Evolutionary conservation across 2,329 filamentous ascomycete genomes (phyloP).

Genomic region (Sporothrix curviconia): DNA sequence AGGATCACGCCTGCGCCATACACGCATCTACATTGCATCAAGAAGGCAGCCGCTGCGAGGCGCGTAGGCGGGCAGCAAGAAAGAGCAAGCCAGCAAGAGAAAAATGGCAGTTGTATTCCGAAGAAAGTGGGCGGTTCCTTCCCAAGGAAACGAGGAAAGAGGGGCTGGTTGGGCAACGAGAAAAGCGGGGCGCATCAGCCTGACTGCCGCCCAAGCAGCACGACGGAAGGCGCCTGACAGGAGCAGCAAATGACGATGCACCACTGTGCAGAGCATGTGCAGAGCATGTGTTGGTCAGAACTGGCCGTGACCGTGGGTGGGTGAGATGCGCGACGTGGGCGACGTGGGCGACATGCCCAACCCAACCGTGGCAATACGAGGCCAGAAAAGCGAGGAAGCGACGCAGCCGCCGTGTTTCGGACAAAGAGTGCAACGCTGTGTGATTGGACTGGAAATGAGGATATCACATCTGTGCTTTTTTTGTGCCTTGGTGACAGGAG

Average conservation of each 20-base stretch:
- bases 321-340: no score
- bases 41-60: not conserved
- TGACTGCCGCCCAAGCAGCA: constrained; percentile 5
- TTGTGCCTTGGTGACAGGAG: no score
- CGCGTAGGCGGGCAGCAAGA: not conserved
- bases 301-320: not conserved
- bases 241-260: no score
- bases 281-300: no score
- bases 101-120: not conserved
- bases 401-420: not conserved
- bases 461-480: not conserved
- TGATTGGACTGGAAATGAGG: not conserved
- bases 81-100: no score
- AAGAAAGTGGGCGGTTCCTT: not conserved
- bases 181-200: not conserved
- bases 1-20: not conserved
- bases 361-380: no score
- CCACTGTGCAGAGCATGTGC: no score
- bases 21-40: constrained; percentile 1
- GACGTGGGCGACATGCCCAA: no score
- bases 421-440: not conserved
- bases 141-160: not conserved
- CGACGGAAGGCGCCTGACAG: no score
- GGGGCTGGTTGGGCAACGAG: not conserved
- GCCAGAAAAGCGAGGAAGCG: not conserved